Evolutionary conservation across 371 early-diverging fungal genomes (phyloP), one percentile per base, ranked within the genome.

Genomic region (Encephalitozoon cuniculi): DNA sequence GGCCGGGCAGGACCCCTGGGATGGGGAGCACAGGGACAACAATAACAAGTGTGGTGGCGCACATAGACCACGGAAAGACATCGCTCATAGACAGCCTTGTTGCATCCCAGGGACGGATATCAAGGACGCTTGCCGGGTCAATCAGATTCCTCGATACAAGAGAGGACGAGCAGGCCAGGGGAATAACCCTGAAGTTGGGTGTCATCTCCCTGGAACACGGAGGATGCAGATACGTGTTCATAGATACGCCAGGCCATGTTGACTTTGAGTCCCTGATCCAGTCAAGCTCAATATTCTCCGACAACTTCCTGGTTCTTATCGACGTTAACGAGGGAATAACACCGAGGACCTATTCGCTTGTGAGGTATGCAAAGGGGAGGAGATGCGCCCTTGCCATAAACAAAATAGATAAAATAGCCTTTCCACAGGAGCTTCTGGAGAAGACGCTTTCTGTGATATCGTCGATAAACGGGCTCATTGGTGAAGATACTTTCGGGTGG

Each of bases 231-330:
- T 75, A 79, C 53, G 71, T 76, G 15, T 80, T 99, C 64, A 95
- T 99, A 71, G 99, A 99, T 84, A 95, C 96, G 5, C 99, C 99
- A 6, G 99, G 99, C 7, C 99, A 99, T 80, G 92, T 97, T 40
- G 99, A 99, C 84, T 99, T 99, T 83, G 91, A 94, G 0, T 89
- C 91, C 30, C 93, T 97, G 78, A 95, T 97, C 12, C 91, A 92
- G 4, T 91, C 93, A 12, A 95, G 96, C 0, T 92, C 96, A 1
- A 87, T 94, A 49, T 84, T 99, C 0, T 92, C 93, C 49, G 99
- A 99, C 79, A 95, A 95, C 32, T 94, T 91, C 8, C 84, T 99
- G 46, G 90, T 99, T 0, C 80, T 99, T 44, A 92, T 99, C 4
- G 99, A 99, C 86, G 93, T 90, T 0, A 93, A 94, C 21, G 96